Base-by-base conservation (phyloP, 208 protist genomes). In the Angomonas ambiguus region DNA sequence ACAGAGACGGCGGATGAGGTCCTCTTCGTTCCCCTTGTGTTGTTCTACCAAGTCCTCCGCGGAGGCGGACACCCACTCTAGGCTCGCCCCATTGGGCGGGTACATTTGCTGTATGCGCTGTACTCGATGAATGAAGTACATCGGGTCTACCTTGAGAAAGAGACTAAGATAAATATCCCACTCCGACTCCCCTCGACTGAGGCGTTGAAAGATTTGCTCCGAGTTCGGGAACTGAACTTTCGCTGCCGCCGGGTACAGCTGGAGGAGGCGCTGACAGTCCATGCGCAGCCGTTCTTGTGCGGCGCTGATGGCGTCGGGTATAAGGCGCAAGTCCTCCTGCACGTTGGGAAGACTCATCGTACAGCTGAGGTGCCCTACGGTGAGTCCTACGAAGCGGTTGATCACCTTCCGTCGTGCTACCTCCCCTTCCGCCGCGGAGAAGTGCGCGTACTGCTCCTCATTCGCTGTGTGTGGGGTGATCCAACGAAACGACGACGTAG, bases 341-440 rank as follows among this genome's bases (percentile, higher is more conserved):
- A 72, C 74, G 63, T 88, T 65, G 22, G 65, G 70, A 34, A 81
- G 68, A 38, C 63, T 75, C 48, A 93, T 71, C 6, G 79, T 73
- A 66, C 79, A 88, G 11, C 77, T 71, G 5, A 83, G 67, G 34
- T 78, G 74, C 28, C 87, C 87, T 41, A 91, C 80, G 30, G 59
- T 74, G 51, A 87, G 67, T 2, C 82, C 82, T 0, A 91, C 75
- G 18, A 85, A 77, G 65, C 84, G 80, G 31, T 80, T 76, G 25
- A 93, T 76, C 27, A 76, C 59, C 57, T 91, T 90, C 41, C 78
- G 62, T 2, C 77, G 73, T 38, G 69, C 28, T 25, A 91, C 71
- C 55, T 90, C 83, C 20, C 75, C 80, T 20, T 81, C 67, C 0
- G 83, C 72, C 5, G 79, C 73, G 31, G 78, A 67, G 63, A 91